Evolutionary conservation across 306 rosid species (phyloP).

Genomic region (Cucurbita argyrosperma): DNA sequence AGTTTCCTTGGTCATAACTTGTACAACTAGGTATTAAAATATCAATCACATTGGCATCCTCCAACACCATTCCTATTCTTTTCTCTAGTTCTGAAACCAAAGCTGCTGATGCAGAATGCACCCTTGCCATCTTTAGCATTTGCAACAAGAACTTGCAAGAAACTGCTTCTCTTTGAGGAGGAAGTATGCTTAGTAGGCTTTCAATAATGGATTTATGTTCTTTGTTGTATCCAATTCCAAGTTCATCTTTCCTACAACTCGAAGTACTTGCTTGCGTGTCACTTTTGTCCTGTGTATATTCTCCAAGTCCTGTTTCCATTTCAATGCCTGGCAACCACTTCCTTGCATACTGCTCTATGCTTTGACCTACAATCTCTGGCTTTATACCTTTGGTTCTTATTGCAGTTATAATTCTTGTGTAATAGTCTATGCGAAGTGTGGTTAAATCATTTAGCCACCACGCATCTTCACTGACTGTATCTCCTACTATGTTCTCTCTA

Average conservation of each 20-base stretch:
- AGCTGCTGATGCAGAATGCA: slow-evolving; percentile 70
- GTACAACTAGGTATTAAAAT: slow-evolving; percentile 68
- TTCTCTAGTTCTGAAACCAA: slow-evolving; percentile 80
- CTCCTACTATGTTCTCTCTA: slow-evolving; percentile 29
- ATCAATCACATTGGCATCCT: slow-evolving; percentile 74
- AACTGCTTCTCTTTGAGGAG: slow-evolving; percentile 68
- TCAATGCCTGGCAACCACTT: slow-evolving; percentile 58
- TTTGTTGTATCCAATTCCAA: slow-evolving; percentile 33
- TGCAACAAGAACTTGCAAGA: slow-evolving; percentile 64
- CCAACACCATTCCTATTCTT: slow-evolving; percentile 66
- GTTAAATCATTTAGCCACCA: slow-evolving; percentile 58
- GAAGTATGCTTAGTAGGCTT: slow-evolving; percentile 65
- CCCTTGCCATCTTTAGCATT: slow-evolving; percentile 68
- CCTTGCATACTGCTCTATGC: slow-evolving; percentile 65
- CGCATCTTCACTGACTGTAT: slow-evolving; percentile 28
- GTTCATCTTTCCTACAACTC: slow-evolving; percentile 33
- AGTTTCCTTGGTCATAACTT: slow-evolving; percentile 42
- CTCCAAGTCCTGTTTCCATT: slow-evolving; percentile 50
- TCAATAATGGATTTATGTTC: slow-evolving; percentile 60
- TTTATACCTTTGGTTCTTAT: slow-evolving; percentile 49
- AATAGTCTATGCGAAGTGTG: slow-evolving; percentile 48
- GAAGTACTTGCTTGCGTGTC: slow-evolving; percentile 45
- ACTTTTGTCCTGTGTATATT: slow-evolving; percentile 50
- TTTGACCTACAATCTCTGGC: slow-evolving; percentile 54
- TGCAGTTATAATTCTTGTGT: slow-evolving; percentile 51